These are phyloP conservation scores for Sordaria brevicollis DNA, from an alignment of 495 filamentous ascomycete species.

Conservation along the genomic window DNA sequence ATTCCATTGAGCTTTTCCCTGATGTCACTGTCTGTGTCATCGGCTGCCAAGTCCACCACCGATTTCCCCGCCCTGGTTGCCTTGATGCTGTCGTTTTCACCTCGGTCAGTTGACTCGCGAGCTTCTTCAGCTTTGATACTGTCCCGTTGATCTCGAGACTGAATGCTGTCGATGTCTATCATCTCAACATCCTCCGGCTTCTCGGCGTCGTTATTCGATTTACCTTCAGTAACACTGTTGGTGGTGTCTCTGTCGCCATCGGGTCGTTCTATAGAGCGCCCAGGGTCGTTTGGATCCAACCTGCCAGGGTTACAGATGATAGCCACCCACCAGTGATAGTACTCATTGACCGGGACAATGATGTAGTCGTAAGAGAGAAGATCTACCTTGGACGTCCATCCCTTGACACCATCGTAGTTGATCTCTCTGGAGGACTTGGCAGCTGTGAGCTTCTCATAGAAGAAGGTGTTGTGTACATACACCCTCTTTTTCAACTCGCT, in stretches of 20 bases:
- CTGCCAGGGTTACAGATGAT: slow-evolving; percentile 84
- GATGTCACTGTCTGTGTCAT: background rate
- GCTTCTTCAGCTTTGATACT: background rate
- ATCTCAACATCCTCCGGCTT: background rate
- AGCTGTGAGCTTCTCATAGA: slow-evolving; percentile 59
- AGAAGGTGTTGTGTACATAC: slow-evolving; percentile 88
- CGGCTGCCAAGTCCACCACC: background rate
- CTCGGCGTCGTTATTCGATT: background rate
- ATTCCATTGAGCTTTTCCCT: background rate
- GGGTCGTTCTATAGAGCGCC: background rate
- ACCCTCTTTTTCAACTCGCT: slow-evolving; percentile 51
- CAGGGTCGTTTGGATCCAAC: slow-evolving; percentile 25
- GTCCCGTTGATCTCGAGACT: background rate
- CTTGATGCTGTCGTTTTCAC: background rate
- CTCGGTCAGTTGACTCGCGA: background rate
- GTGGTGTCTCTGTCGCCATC: background rate
- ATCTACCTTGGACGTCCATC: slow-evolving; percentile 83
- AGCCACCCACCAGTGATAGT: slow-evolving; percentile 85
- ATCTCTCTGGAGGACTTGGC: slow-evolving; percentile 41
- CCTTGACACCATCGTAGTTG: slow-evolving; percentile 73
- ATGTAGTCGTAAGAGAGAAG: slow-evolving; percentile 81
- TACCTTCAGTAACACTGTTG: background rate
- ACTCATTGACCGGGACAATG: slow-evolving; percentile 83
- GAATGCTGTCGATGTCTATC: background rate
- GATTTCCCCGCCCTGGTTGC: background rate